Conservation (phyloP, 306 rosid species). For the Cucumis sativus region DNA sequence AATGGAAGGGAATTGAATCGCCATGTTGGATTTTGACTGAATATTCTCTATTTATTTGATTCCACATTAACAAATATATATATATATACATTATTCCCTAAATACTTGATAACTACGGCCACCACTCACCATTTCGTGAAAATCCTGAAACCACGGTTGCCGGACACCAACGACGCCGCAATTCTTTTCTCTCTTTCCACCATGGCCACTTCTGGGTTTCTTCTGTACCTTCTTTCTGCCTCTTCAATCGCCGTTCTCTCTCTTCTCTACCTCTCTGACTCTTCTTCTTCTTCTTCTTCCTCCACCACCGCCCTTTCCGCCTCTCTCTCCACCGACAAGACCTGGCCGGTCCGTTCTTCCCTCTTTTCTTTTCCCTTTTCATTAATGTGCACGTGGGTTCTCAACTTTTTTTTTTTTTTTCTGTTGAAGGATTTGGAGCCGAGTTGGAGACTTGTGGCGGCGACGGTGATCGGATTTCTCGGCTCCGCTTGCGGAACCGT, state of each 20-base stretch:
- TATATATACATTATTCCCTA: background rate
- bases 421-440: slow-evolving; percentile 42
- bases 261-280: slow-evolving; percentile 22
- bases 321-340: background rate
- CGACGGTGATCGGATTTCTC: slow-evolving; percentile 66
- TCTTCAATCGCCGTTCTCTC: slow-evolving; percentile 49
- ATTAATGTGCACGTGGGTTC: background rate
- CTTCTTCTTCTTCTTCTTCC: slow-evolving; percentile 1
- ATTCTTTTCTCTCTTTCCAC: background rate
- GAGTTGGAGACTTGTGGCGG: slow-evolving; percentile 57
- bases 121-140: background rate
- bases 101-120: background rate
- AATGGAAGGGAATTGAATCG: background rate
- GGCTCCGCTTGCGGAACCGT: slow-evolving; percentile 94
- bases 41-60: background rate
- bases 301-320: background rate
- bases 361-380: background rate
- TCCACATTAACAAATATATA: background rate
- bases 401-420: background rate
- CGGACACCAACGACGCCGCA: background rate
- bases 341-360: slow-evolving; percentile 64
- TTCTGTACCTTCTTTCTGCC: slow-evolving; percentile 41
- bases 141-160: background rate
- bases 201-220: slow-evolving; percentile 41
- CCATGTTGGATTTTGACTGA: background rate